Percentiles rank a stretch among this genome's conserved stretches.
Conservation (phyloP, 2,329 filamentous ascomycete species). For the Arthrobotrys megalospora region DNA sequence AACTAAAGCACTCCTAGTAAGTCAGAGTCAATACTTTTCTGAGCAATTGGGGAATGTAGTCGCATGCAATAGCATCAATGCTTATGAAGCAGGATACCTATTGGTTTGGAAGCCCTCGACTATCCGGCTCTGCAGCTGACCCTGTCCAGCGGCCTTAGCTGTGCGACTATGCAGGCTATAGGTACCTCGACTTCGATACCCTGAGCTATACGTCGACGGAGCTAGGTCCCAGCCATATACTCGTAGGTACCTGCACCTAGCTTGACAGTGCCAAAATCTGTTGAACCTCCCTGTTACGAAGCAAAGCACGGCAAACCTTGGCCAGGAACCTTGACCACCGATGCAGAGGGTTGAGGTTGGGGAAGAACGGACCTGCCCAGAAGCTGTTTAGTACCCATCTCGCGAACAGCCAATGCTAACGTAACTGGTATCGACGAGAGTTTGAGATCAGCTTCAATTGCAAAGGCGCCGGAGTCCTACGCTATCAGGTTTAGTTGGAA, state of each 20-base stretch:
- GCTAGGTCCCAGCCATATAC: slow-evolving; percentile 16
- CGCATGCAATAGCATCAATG: slow-evolving; percentile 44
- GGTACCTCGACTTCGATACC: slow-evolving; percentile 41
- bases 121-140: slow-evolving; percentile 58
- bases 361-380: background rate
- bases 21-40: background rate
- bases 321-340: slow-evolving; percentile 49
- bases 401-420: background rate
- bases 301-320: slow-evolving; percentile 42
- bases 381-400: background rate
- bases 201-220: slow-evolving; percentile 17
- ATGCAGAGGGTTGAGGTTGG: slow-evolving; percentile 18
- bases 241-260: slow-evolving; percentile 35
- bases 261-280: background rate
- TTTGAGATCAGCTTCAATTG: background rate
- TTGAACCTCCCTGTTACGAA: slow-evolving; percentile 46
- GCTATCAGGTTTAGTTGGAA: slow-evolving; percentile 18
- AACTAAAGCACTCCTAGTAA: slow-evolving; percentile 3
- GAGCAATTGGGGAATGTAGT: slow-evolving; percentile 28
- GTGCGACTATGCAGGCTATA: slow-evolving; percentile 57
- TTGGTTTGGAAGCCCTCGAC: slow-evolving; percentile 27
- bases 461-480: background rate
- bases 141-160: slow-evolving; percentile 54
- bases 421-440: slow-evolving; percentile 3
- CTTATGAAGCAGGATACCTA: slow-evolving; percentile 19